Base-by-base conservation (phyloP, 2,329 filamentous ascomycete species). In the Torrubiella hemipterigena region DNA sequence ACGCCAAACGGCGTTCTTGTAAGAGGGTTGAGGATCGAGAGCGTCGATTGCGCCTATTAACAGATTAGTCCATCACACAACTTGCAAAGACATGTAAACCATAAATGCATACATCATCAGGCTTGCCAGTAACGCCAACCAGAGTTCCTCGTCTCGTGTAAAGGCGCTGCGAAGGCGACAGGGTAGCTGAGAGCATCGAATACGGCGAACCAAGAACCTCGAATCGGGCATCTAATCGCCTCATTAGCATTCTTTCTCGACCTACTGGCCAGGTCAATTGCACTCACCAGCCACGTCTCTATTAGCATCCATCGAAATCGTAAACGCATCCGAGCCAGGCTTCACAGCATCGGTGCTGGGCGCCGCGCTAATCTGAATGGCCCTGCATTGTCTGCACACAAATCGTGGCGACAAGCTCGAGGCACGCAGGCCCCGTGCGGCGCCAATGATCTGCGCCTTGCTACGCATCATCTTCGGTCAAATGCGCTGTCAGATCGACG, bases 171-270 rank as follows among this genome's bases (percentile, higher is more conserved):
- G 89, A 96, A 25, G 91, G 83, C 21, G 91, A 93, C 31, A 98
- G 73, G 7, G 81, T 84, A 42, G 94, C 87, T 15, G 89, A 95
- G 44, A 98, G 77, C 41, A 98, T 75, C 33, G 91, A 96, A 57
- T 91, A 91, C 2, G 89, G 86, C 16, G 83, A 74, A 39, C 91
- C 91, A 41, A 98, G 65, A 29, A 96, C 85, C 57, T 96, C 85
- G 56, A 98, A 98, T 35, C 78, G 77, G 33, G 91, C 91, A 70
- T 96, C 91, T 95, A 44, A n/a, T n/a, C n/a, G n/a, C n/a, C n/a
- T n/a, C n/a, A n/a, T n/a, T n/a, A n/a, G n/a, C n/a, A n/a, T n/a
- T n/a, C n/a, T n/a, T n/a, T n/a, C n/a, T n/a, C n/a, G n/a, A n/a
- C n/a, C n/a, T n/a, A n/a, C n/a, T n/a, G n/a, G n/a, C n/a, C n/a